phyloP scores from a whole-genome alignment of 768 basidiomycete species.

The Phylloporus sp. region DNA sequence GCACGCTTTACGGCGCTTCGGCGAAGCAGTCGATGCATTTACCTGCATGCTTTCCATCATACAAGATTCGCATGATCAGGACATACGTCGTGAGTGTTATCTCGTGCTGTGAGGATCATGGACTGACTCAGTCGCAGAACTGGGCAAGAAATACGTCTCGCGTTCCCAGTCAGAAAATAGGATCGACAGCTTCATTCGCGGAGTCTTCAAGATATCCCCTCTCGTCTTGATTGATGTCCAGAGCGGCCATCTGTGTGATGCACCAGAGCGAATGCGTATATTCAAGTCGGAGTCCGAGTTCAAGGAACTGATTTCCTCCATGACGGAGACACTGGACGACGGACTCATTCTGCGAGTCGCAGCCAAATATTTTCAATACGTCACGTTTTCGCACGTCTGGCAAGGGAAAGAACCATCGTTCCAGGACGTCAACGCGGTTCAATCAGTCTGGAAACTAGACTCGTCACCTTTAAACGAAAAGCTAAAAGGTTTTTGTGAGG shows the following conservation, averaged over 20 bases:
- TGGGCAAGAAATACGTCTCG: too few relatives aligned
- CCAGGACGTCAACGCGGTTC: background rate
- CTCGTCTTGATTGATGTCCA: background rate
- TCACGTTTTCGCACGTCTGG: slow-evolving; percentile 1
- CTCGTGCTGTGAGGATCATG: too few relatives aligned
- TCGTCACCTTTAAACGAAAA: background rate
- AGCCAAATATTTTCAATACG: background rate
- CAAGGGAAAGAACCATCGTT: background rate
- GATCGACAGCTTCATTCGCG: too few relatives aligned
- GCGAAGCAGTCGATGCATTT: too few relatives aligned
- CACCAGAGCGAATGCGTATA: background rate
- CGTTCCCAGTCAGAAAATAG: too few relatives aligned
- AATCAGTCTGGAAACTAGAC: background rate
- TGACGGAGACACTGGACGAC: background rate
- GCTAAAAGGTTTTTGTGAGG: background rate
- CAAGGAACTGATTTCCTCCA: background rate
- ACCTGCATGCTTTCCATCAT: too few relatives aligned
- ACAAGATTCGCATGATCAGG: too few relatives aligned
- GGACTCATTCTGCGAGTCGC: background rate
- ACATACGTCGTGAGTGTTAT: too few relatives aligned
- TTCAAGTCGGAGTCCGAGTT: background rate
- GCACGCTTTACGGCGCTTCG: too few relatives aligned
- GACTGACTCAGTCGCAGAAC: too few relatives aligned
- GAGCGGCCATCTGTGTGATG: background rate
- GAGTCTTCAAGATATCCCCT: too few relatives aligned